Evolutionary conservation across 306 rosid genomes (phyloP), one percentile per base, ranked within the genome.

Genomic region (Ormosia semicastrata): DNA sequence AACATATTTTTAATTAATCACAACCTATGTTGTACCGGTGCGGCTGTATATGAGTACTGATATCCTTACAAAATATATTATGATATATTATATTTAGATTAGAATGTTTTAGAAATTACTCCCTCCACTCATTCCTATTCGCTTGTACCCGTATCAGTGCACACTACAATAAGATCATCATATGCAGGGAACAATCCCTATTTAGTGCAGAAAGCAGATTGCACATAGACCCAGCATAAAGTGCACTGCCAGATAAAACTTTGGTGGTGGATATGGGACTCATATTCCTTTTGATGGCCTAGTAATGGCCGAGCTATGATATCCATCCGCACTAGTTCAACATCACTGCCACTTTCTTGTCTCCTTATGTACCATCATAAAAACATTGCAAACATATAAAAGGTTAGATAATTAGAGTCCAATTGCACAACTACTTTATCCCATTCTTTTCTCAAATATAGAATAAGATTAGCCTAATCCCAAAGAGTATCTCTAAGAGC

Each of bases 161-260:
- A 53, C 74, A 14, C 66, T 18, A 17, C 0, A 17, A 58, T 14
- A 50, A 44, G 8, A 84, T 29, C 64, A 69, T 83, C 80, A 85
- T 74, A 71, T 85, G 66, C 41, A 66, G 66, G 69, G 77, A 82
- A 71, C 73, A 84, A 71, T 65, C 39, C 8, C 56, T 44, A 40
- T 66, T 41, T 39, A 63, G 74, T 72, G 79, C 81, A 72, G n/a
- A 66, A 52, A 53, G 80, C 18, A 75, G 81, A 83, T 76, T 88
- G 76, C 76, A 78, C 84, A 79, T 75, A 78, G 47, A 72, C 53
- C 63, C 24, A 78, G 86, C 79, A 66, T 60, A 84, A 86, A 83
- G 86, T 81, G 80, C 69, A 78, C 6, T 52, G 73, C 69, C 77
- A 49, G 71, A 69, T 66, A 50, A 53, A 39, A 65, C 52, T 77